Evolutionary conservation across 1,284 basidiomycete genomes (phyloP), one percentile per base, ranked within the genome.

Genomic region (Singerocomus inundabilis): DNA sequence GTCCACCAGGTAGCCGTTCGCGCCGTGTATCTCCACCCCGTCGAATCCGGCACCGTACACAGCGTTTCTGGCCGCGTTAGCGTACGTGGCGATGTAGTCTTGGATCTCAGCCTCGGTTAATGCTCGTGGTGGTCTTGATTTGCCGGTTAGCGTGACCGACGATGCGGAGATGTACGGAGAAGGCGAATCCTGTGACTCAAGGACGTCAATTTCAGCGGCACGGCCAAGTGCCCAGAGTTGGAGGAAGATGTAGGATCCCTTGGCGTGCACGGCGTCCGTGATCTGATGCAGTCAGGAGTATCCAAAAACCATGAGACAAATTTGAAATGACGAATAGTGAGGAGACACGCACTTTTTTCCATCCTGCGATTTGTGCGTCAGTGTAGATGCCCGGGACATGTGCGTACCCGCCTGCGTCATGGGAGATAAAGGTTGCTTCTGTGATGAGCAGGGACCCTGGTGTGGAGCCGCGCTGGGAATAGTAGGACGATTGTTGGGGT

Each of bases 221-320:
- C n/a, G n/a, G n/a, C n/a, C n/a, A n/a, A n/a, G n/a, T n/a, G n/a
- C n/a, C n/a, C n/a, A n/a, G n/a, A n/a, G n/a, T n/a, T n/a, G n/a
- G n/a, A n/a, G n/a, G n/a, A n/a, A n/a, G n/a, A n/a, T n/a, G n/a
- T n/a, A n/a, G n/a, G n/a, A n/a, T n/a, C n/a, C n/a, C n/a, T n/a
- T n/a, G n/a, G 66, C 66, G 55, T 78, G 77, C 0, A 79, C 75
- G 1, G 66, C 70, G 16, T 67, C 67, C 15, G 67, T 68, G 32
- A 74, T 52, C 61, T 66, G 18, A 28, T 4, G 33, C 13, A 11
- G 12, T 21, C n/a, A 28, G 37, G 30, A 30, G 8, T n/a, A n/a
- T n/a, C n/a, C n/a, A 5, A 29, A n/a, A 9, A 12, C 1, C 6
- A 1, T 49, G 3, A 46, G 40, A 32, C 5, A 10, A 5, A 4